A percentile compares a stretch with the other conserved stretches of the same genome.
Evolutionary conservation across 768 basidiomycete species (phyloP).

Genomic region (Hortiboletus campestris): DNA sequence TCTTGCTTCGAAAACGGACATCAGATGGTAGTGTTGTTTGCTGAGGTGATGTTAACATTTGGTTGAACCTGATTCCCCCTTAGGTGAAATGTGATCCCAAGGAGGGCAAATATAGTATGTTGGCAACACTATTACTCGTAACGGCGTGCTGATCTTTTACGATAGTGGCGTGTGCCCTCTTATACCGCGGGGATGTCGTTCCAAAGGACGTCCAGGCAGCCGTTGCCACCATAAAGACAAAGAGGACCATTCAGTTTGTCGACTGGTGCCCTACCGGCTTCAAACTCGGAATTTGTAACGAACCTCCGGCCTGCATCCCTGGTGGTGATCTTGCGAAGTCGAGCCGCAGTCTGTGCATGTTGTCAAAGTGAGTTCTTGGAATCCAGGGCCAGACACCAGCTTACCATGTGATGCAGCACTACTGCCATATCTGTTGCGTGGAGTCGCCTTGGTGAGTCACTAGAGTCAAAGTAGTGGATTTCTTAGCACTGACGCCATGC

Average conservation of each 20-base stretch:
- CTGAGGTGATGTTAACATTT: background rate
- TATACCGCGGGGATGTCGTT: slow-evolving; percentile 96
- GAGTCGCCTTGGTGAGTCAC: slow-evolving; percentile 68
- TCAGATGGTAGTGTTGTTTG: slow-evolving; percentile 68
- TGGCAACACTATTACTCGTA: background rate
- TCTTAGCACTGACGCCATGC: slow-evolving; percentile 4
- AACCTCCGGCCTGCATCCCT: slow-evolving; percentile 88
- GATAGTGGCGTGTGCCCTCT: slow-evolving; percentile 83
- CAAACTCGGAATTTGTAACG: slow-evolving; percentile 98
- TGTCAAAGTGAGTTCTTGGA: slow-evolving; percentile 65
- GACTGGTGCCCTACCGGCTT: slow-evolving; percentile 99
- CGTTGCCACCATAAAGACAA: slow-evolving; percentile 93
- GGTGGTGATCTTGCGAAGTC: slow-evolving; percentile 95
- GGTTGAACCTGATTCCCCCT: slow-evolving; percentile 1
- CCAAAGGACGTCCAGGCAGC: slow-evolving; percentile 95
- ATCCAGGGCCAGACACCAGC: background rate
- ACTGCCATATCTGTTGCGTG: slow-evolving; percentile 94
- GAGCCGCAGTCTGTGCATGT: slow-evolving; percentile 94
- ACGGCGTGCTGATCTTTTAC: slow-evolving; percentile 13
- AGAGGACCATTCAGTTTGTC: slow-evolving; percentile 96
- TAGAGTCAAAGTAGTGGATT: background rate
- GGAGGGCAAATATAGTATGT: slow-evolving; percentile 96
- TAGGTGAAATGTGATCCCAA: slow-evolving; percentile 87
- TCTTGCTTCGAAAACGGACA: slow-evolving; percentile 96
- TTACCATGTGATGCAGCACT: slow-evolving; percentile 48